Evolutionary conservation across 495 filamentous ascomycete genomes (phyloP).

Genomic region (Rhizodiscina lignyota): DNA sequence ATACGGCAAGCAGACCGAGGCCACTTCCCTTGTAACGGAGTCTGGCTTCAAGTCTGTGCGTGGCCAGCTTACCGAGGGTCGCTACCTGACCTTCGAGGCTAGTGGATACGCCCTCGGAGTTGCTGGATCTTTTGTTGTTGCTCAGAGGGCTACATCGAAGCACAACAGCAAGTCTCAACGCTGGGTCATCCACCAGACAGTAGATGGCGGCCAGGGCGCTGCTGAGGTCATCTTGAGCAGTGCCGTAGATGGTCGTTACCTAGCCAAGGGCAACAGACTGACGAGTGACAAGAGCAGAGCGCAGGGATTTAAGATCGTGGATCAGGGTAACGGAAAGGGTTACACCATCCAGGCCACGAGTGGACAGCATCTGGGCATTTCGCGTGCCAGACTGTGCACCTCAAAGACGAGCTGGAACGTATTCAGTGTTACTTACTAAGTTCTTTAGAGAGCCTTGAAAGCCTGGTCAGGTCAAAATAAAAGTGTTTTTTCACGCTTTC

Average conservation of each 20-base stretch:
- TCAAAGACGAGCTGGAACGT: no score
- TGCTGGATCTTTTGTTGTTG: constrained; percentile 14
- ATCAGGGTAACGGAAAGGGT: constrained; percentile 26
- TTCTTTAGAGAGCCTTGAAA: no score
- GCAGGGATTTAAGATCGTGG: constrained; percentile 22
- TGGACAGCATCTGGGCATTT: no score
- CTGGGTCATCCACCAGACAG: constrained; percentile 34
- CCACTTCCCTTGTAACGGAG: constrained; percentile 17
- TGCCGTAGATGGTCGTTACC: constrained; percentile 29
- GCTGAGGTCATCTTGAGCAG: constrained; percentile 31
- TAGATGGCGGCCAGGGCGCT: constrained; percentile 20
- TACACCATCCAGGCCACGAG: no score
- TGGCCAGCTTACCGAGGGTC: constrained; percentile 35
- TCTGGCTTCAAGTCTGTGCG: constrained; percentile 35
- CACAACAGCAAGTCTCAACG: constrained; percentile 28
- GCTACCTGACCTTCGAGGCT: constrained; percentile 17
- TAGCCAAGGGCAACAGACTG: constrained; percentile 17
- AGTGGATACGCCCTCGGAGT: constrained; percentile 12
- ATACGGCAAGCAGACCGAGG: constrained; percentile 24
- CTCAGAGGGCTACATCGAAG: constrained; percentile 17
- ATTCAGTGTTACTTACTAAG: no score
- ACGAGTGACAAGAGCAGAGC: constrained; percentile 12
- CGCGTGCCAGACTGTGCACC: no score
- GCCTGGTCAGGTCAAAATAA: no score
- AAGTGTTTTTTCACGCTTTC: no score